Evolutionary conservation across 345 rosid species (phyloP).

Genomic region (Citropsis articulata): DNA sequence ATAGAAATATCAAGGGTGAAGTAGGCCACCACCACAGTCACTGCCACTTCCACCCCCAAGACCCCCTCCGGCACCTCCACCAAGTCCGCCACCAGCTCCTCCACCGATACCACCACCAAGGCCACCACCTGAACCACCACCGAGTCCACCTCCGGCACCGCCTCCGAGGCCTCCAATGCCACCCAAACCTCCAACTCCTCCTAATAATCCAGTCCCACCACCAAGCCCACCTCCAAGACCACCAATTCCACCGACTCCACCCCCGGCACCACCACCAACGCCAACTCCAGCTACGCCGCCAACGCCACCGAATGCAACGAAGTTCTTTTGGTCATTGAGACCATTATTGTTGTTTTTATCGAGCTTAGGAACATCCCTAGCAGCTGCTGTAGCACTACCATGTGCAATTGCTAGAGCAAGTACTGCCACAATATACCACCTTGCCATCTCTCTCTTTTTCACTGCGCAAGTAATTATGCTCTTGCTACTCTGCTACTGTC

Average conservation of each 20-base stretch:
- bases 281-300: conserved; percentile 43
- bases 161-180: conserved; percentile 34
- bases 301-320: conserved; percentile 44
- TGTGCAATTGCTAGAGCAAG: conserved; percentile 17
- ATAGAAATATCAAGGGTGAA: neutral
- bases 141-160: neutral
- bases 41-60: neutral
- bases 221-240: conserved; percentile 30
- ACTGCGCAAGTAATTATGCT: neutral
- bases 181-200: conserved; percentile 23
- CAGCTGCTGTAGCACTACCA: conserved; percentile 20
- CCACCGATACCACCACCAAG: neutral
- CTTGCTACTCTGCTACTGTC: neutral
- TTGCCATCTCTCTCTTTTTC: conserved; percentile 13
- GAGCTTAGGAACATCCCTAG: conserved; percentile 46
- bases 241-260: conserved; percentile 16
- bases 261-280: conserved; percentile 20
- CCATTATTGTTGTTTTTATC: conserved; percentile 32
- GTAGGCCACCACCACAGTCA: neutral
- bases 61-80: neutral
- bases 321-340: conserved; percentile 60
- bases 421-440: conserved; percentile 4
- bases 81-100: neutral
- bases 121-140: neutral
- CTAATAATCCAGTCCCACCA: neutral